Conservation (phyloP, 73 alveolate species). For the Tetrahymena elliotti region DNA sequence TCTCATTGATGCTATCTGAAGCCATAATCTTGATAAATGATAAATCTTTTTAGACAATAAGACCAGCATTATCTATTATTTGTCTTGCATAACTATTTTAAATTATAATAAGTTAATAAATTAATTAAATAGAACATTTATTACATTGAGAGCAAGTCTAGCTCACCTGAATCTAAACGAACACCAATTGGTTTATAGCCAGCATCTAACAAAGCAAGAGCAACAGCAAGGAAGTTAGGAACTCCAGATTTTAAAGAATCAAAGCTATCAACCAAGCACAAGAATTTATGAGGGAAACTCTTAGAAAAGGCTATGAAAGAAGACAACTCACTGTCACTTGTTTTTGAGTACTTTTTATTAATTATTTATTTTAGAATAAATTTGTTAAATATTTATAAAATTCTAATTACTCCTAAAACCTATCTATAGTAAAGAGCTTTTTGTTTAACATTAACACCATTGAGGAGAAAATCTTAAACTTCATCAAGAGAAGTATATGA, state of each 20-base stretch:
- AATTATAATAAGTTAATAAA: neutral
- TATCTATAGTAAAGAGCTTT: slow-evolving; percentile 37
- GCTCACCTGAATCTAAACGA: neutral
- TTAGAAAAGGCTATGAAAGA: slow-evolving; percentile 62
- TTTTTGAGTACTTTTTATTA: neutral
- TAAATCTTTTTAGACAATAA: neutral
- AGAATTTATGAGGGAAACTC: slow-evolving; percentile 49
- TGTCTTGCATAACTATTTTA: neutral
- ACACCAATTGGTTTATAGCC: neutral
- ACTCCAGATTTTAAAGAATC: slow-evolving; percentile 60
- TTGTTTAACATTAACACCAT: slow-evolving; percentile 25
- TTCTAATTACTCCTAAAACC: slow-evolving; percentile 29
- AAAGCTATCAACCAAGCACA: slow-evolving; percentile 60
- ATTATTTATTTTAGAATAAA: neutral
- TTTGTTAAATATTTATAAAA: neutral
- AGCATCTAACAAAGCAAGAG: neutral
- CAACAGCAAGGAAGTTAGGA: slow-evolving; percentile 56
- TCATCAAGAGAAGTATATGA: slow-evolving; percentile 40
- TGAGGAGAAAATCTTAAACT: slow-evolving; percentile 19
- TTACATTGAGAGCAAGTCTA: neutral
- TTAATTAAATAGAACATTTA: neutral
- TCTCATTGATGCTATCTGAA: neutral
- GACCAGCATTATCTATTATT: neutral
- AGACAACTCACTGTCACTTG: slow-evolving; percentile 55
- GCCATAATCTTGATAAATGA: neutral